Evolutionary conservation across 2,329 filamentous ascomycete species (phyloP), one percentile per base, ranked within the genome.

Genomic region (Botrytis porri): DNA sequence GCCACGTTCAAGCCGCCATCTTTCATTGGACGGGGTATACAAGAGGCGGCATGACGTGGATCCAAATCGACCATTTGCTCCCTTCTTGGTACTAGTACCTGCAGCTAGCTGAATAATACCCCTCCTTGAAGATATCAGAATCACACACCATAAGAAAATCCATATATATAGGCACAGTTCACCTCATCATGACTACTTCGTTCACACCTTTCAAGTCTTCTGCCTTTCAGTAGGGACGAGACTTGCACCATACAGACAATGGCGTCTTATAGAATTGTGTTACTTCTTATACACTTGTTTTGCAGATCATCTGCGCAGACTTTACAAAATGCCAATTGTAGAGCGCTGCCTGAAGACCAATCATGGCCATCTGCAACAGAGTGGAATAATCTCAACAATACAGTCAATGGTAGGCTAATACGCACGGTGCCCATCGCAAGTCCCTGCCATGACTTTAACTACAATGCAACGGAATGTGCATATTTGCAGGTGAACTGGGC

Each of bases 341-440:
- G 66, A 43, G 69, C 59, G 20, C 45, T 77, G 39, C 76, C 72
- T 45, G 74, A 70, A 20, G 76, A 77, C 41, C 25, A 51, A 39
- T 54, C 66, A 22, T 77, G 76, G 76, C 76, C 76, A 54, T 61
- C 48, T 32, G 20, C 22, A 25, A 16, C 61, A 22, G 63, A 75
- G 48, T 77, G 76, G 76, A 61, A 65, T 29, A 20, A 22, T 6
- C 62, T 77, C 67, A 77, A 77, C 45, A 22, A 60, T 3, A 77
- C 75, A 5, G 54, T 76, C 2, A 35, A 61, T 20, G 76, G 76
- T 10, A 75, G 64, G 39, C 64, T 77, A 14, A 43, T 77, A 32
- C 71, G 70, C 12, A 76, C 76, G 18, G 41, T 69, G 18, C 76
- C 76, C 0, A 45, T 76, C 22, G 75, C 65, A n/a, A 66, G 48